Conservation (phyloP, 78 protist genomes). For the Guillardia theta region DNA sequence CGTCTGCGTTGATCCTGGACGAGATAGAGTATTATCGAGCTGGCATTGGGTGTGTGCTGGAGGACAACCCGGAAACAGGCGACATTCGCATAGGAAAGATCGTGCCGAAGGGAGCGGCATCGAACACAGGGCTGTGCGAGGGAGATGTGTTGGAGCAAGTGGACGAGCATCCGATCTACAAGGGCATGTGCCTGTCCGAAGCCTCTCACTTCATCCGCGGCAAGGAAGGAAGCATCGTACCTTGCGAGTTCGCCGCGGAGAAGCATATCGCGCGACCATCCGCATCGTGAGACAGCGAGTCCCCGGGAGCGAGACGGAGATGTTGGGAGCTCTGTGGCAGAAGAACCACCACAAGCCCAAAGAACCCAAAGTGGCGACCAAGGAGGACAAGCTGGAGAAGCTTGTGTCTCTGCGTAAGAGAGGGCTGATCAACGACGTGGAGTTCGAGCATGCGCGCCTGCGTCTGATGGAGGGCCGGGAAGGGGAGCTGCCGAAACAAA, state of each 20-base stretch:
- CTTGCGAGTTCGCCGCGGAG: not conserved
- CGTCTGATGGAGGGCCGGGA: too few relatives aligned
- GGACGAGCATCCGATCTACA: not conserved
- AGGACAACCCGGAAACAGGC: not conserved
- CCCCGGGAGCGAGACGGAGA: not conserved
- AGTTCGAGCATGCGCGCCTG: too few relatives aligned
- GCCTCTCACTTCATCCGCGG: not conserved
- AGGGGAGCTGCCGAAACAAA: too few relatives aligned
- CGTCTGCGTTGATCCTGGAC: not conserved
- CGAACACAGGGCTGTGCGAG: not conserved
- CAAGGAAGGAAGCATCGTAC: not conserved
- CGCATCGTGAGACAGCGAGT: not conserved
- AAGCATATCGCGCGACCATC: not conserved
- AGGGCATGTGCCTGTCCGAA: not conserved
- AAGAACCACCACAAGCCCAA: not conserved
- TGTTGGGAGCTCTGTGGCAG: not conserved
- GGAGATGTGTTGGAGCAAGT: not conserved
- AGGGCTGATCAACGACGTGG: too few relatives aligned
- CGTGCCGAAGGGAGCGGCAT: not conserved
- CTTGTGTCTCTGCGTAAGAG: too few relatives aligned
- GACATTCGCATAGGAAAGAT: not conserved
- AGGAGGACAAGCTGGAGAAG: not conserved
- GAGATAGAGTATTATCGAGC: not conserved
- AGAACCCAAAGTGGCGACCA: not conserved
- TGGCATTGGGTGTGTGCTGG: not conserved